Evolutionary conservation across 768 basidiomycete species (phyloP), one percentile per base, ranked within the genome.

Genomic region (Kwoniella europaea): DNA sequence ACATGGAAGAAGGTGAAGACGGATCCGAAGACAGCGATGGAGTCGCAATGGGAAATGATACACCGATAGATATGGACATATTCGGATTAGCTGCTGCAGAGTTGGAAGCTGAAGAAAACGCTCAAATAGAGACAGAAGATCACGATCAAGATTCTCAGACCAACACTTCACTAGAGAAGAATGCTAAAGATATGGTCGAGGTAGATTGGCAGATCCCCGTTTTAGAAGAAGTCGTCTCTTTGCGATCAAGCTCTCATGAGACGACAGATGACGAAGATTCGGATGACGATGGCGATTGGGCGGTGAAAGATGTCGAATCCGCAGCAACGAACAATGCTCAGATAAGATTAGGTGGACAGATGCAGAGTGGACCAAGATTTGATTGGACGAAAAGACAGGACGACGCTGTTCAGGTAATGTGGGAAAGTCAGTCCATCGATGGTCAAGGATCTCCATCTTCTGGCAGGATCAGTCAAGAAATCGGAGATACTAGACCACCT

Each of bases 391-490:
- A 56, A 15, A 44, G 67, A 24, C 79, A 78, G 62, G 46, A 53
- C 1, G 75, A 74, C 64, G 79, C 75, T 1, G 64, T 65, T 22
- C 72, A 72, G 43, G 42, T 80, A 9, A 67, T 65, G 16, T 80
- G 72, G 71, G 79, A 80, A 7, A 74, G 64, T 61, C 76, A 74
- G 43, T 67, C 75, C 1, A 7, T 56, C 10, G 24, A 58, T 27
- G 61, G 54, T 12, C 13, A 15, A 15, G 58, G 15, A 22, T 12
- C 27, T 20, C 18, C 35, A 13, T n/a, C 54, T 15, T 50, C 29
- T 18, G 5, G 18, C 29, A 35, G 13, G 4, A 4, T 27, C 24
- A 5, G n/a, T 3, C 59, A 43, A 61, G 10, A 6, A 42, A 0
- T 10, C 20, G 59, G 10, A 10, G 35, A 43, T 50, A 9, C 46